Evolutionary conservation across 768 basidiomycete genomes (phyloP).

Genomic region (Pleurotus pulmonarius): DNA sequence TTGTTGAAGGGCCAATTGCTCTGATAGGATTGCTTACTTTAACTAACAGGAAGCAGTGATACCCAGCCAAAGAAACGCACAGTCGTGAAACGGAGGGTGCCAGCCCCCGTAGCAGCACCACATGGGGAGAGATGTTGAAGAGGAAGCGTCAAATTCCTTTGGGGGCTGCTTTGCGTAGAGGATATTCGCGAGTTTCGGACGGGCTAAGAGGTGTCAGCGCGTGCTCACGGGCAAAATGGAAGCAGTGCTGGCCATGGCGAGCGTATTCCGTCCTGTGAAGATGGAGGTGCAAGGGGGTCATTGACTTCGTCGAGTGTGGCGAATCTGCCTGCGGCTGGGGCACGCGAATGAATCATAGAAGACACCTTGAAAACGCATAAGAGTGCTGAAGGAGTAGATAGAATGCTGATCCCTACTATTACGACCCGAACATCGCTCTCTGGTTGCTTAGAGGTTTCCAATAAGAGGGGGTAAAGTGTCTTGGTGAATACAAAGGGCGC

Average conservation of each 20-base stretch:
- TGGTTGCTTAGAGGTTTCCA: constrained; percentile 2
- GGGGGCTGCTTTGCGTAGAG: constrained; percentile 40
- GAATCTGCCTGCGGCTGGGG: constrained; percentile 14
- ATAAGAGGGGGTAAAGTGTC: constrained; percentile 9
- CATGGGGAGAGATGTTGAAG: constrained; percentile 9
- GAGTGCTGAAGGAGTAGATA: not conserved
- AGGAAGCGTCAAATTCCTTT: constrained; percentile 25
- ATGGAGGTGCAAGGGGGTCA: constrained; percentile 10
- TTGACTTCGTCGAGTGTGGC: constrained; percentile 18
- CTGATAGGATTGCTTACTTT: no score
- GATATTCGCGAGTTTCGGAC: constrained; percentile 36
- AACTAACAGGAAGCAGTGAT: no score
- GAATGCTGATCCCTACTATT: not conserved
- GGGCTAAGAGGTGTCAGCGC: constrained; percentile 18
- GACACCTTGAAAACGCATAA: constrained; percentile 9
- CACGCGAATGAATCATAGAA: constrained; percentile 11
- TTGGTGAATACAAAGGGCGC: constrained; percentile 11
- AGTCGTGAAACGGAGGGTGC: no score
- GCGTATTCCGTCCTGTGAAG: constrained; percentile 11
- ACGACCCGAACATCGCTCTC: constrained; percentile 11
- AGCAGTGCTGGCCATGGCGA: constrained; percentile 8
- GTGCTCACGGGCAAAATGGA: not conserved
- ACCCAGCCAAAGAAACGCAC: no score
- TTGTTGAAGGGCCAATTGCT: no score
- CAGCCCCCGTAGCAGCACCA: constrained; percentile 3